Conservation (phyloP, 208 protist genomes). For the Phytomonas francai region DNA sequence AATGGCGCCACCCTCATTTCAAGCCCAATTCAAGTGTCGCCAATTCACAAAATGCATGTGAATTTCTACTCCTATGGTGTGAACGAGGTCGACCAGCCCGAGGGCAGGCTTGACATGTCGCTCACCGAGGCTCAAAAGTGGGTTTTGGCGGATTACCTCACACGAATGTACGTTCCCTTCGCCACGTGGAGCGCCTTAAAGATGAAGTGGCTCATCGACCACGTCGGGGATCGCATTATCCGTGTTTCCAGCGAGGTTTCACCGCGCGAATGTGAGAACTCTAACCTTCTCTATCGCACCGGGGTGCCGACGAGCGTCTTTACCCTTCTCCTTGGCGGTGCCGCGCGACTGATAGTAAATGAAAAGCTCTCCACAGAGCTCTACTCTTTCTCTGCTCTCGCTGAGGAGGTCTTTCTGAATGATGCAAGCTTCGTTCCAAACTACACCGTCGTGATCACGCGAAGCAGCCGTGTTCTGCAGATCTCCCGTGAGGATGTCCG, state of each 20-base stretch:
- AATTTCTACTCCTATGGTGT: conserved; percentile 75
- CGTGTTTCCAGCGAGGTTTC: conserved; percentile 3
- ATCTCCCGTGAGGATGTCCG: conserved; percentile 43
- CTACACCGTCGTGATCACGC: conserved; percentile 55
- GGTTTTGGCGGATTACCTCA: conserved; percentile 53
- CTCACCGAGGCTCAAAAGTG: conserved; percentile 60
- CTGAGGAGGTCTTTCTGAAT: conserved; percentile 34
- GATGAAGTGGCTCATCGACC: conserved; percentile 49
- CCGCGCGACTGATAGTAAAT: conserved; percentile 24
- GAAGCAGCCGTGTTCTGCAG: conserved; percentile 37
- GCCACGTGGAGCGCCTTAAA: conserved; percentile 47
- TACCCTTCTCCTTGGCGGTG: conserved; percentile 66
- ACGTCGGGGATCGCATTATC: conserved; percentile 39
- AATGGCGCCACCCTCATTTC: conserved; percentile 7
- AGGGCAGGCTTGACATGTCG: not conserved
- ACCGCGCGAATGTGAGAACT: not conserved
- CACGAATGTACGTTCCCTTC: conserved; percentile 45
- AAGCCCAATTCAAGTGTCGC: conserved; percentile 5
- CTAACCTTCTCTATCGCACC: conserved; percentile 23
- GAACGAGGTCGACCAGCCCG: conserved; percentile 3
- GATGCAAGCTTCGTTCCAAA: conserved; percentile 37
- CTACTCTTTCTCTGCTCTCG: conserved; percentile 54
- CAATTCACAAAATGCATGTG: conserved; percentile 24
- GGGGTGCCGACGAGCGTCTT: conserved; percentile 28
- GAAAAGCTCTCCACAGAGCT: conserved; percentile 42